phyloP scores from a whole-genome alignment of 73 alveolate species.

The Blepharisma stoltei region DNA sequence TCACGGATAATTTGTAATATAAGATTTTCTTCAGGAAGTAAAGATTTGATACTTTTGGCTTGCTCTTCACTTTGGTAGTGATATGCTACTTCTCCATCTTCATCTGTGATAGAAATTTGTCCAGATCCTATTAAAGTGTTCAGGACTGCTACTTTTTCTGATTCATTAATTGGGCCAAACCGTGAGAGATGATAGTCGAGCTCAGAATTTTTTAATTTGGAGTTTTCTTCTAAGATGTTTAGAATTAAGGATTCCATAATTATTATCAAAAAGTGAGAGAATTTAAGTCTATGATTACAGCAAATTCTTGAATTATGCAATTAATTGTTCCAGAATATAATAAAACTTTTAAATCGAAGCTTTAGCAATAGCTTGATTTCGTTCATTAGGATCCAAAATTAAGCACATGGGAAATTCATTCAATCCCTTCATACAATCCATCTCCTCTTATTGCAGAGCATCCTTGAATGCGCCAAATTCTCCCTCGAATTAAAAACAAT shows the following conservation, averaged over 20 bases:
- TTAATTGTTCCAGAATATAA: no score
- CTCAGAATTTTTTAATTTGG: not conserved
- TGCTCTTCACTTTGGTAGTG: not conserved
- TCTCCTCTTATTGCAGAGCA: constrained; percentile 29
- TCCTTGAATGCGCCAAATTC: constrained; percentile 64
- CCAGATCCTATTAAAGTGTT: not conserved
- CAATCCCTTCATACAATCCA: constrained; percentile 4
- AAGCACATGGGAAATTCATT: constrained; percentile 1
- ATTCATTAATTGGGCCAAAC: not conserved
- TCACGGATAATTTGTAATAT: constrained; percentile 6
- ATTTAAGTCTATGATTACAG: no score
- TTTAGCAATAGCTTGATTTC: no score
- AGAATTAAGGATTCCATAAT: constrained; percentile 1
- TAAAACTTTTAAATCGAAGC: no score
- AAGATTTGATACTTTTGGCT: not conserved
- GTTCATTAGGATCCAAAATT: not conserved
- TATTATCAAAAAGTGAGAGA: not conserved
- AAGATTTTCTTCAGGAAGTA: not conserved
- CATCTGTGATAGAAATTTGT: constrained; percentile 8
- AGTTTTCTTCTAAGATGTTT: not conserved
- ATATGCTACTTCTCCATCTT: not conserved
- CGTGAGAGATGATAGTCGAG: not conserved
- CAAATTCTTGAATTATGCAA: no score
- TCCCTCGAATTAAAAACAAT: constrained; percentile 65
- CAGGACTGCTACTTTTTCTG: not conserved